Conservation (phyloP, 345 rosid species). For the Syzygium jambos region DNA sequence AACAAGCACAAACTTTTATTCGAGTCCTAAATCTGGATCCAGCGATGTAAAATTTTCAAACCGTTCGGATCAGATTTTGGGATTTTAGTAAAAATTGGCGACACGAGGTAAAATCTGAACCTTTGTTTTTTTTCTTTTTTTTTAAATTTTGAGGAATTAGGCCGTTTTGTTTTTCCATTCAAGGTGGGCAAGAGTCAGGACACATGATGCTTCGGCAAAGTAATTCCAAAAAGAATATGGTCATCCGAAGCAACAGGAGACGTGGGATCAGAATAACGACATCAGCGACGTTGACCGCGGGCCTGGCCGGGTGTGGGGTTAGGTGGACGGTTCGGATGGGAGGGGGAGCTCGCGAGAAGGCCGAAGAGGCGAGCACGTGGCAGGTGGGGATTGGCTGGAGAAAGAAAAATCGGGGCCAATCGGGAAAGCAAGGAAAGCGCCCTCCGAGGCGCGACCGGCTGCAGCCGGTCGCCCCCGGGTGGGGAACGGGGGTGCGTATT, state of each 20-base stretch:
- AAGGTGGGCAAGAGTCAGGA: background rate
- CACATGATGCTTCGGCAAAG: background rate
- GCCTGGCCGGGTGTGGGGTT: background rate
- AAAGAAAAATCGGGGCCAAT: background rate
- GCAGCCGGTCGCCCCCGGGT: background rate
- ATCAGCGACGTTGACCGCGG: background rate
- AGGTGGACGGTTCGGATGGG: conserved; percentile 2
- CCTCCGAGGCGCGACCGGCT: background rate
- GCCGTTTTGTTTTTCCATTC: background rate
- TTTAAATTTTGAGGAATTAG: too few species aligned
- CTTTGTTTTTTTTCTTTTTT: too few species aligned
- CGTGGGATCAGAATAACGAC: conserved; percentile 5
- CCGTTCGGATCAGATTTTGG: too few species aligned
- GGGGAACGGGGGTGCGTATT: background rate
- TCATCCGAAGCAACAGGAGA: background rate
- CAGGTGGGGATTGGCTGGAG: background rate
- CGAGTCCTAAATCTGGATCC: too few species aligned
- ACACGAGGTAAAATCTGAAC: too few species aligned
- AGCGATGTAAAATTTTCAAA: too few species aligned
- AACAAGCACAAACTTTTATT: too few species aligned
- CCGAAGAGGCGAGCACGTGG: background rate
- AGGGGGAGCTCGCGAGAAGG: background rate
- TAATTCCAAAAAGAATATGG: background rate
- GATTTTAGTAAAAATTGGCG: too few species aligned
- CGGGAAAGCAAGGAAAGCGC: background rate